Conservation (phyloP, 192 early-diverging fungal genomes). For the Podila epicladia region DNA sequence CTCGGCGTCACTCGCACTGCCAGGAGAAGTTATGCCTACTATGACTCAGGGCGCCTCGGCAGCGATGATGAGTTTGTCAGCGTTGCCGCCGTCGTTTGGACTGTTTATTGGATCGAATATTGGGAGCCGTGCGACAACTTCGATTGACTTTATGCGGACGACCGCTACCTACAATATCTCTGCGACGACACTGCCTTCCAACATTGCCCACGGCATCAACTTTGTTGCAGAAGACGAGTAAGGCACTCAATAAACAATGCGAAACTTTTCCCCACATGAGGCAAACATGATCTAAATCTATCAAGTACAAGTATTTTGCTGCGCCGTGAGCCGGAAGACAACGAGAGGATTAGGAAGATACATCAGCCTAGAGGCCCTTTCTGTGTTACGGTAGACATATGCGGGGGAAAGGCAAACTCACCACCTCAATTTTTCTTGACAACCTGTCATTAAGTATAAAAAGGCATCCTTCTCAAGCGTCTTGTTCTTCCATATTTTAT, state of each 20-base stretch:
- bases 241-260: background rate
- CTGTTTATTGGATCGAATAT: constrained; percentile 12
- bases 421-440: too few relatives aligned
- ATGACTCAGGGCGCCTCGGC: background rate
- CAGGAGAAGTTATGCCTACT: background rate
- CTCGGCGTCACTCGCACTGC: background rate
- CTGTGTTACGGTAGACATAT: too few relatives aligned
- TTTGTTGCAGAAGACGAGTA: background rate
- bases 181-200: constrained; percentile 4
- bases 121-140: constrained; percentile 12
- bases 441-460: too few relatives aligned
- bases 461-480: too few relatives aligned
- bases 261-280: background rate
- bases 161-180: constrained; percentile 10
- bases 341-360: too few relatives aligned
- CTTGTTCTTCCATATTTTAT: too few relatives aligned
- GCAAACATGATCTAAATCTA: too few relatives aligned
- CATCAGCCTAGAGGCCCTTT: too few relatives aligned
- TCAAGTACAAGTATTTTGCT: too few relatives aligned
- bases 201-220: too few relatives aligned
- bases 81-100: background rate
- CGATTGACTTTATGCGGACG: constrained; percentile 3
- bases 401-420: too few relatives aligned
- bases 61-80: background rate
- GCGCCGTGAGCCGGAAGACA: too few relatives aligned